Evolutionary conservation across 129 eudicot species (phyloP).

Genomic region (Cynara cardunculus): DNA sequence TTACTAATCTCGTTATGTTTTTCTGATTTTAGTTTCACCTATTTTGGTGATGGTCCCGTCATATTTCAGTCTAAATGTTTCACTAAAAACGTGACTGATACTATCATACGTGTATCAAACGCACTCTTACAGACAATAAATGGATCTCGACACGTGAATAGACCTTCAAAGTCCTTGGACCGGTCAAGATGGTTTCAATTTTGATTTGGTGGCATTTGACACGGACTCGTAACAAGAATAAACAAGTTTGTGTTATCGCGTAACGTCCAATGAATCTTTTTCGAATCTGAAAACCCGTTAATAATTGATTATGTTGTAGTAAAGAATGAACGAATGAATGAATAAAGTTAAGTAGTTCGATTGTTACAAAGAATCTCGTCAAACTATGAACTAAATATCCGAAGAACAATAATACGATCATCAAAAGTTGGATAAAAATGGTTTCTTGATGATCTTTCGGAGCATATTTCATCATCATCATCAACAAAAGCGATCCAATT

Average conservation of each 20-base stretch:
- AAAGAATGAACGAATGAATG: slow-evolving; percentile 13
- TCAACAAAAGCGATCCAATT: slow-evolving; percentile 49
- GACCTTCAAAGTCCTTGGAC: not conserved
- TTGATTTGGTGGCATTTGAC: not conserved
- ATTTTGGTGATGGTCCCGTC: too few species aligned
- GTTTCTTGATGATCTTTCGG: slow-evolving; percentile 18
- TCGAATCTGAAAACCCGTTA: not conserved
- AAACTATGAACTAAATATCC: slow-evolving; percentile 14
- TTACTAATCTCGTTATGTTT: too few species aligned
- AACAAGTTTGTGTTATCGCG: not conserved
- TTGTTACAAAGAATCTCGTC: slow-evolving; percentile 16
- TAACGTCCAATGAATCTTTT: not conserved
- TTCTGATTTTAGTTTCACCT: too few species aligned
- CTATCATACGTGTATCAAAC: too few species aligned
- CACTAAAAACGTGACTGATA: too few species aligned
- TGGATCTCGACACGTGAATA: not conserved
- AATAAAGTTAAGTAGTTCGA: slow-evolving; percentile 1
- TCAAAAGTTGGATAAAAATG: slow-evolving; percentile 17
- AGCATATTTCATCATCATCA: not conserved
- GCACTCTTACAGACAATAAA: too few species aligned
- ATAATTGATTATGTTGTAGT: slow-evolving; percentile 2
- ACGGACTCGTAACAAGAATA: too few species aligned
- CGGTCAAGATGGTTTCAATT: not conserved
- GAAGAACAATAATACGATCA: slow-evolving; percentile 9
- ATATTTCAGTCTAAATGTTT: too few species aligned